Percentiles rank a stretch among this genome's conserved stretches.
These are phyloP conservation scores for Vitis amurensis DNA, from an alignment of 164 flowering plant species.

Conservation along the genomic window DNA sequence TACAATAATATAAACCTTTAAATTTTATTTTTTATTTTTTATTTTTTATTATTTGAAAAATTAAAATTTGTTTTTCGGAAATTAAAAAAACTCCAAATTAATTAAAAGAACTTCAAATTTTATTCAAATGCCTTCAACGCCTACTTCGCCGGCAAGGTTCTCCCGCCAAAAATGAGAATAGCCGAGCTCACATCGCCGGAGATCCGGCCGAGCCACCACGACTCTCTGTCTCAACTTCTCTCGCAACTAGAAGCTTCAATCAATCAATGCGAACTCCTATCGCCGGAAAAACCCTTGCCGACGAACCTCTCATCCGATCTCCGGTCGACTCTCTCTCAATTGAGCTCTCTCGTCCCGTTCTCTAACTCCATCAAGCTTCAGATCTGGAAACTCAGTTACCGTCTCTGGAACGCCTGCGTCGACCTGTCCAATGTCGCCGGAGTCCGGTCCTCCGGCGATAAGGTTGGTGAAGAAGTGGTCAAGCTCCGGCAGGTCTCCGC, in stretches of 20 bases:
- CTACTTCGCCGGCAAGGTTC: constrained; percentile 11
- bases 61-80: no score
- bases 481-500: constrained; percentile 78
- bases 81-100: no score
- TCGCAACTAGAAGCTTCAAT: constrained; percentile 43
- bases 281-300: constrained; percentile 12
- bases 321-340: constrained; percentile 34
- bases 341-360: constrained; percentile 46
- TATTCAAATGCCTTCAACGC: constrained; percentile 1
- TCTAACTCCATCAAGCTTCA: constrained; percentile 66
- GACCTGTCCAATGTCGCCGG: constrained; percentile 68
- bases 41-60: neutral
- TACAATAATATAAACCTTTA: no score
- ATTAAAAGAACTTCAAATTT: constrained; percentile 2
- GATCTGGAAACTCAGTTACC: constrained; percentile 88
- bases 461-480: constrained; percentile 1
- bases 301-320: constrained; percentile 33
- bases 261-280: constrained; percentile 32
- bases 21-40: neutral
- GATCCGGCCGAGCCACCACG: constrained; percentile 16
- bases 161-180: constrained; percentile 32
- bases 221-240: constrained; percentile 15
- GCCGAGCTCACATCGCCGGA: constrained; percentile 47
- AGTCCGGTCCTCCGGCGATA: constrained; percentile 9
- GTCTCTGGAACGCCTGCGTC: constrained; percentile 95